phyloP scores from a whole-genome alignment of 768 basidiomycete species.

The Calocybe gangraenosa region DNA sequence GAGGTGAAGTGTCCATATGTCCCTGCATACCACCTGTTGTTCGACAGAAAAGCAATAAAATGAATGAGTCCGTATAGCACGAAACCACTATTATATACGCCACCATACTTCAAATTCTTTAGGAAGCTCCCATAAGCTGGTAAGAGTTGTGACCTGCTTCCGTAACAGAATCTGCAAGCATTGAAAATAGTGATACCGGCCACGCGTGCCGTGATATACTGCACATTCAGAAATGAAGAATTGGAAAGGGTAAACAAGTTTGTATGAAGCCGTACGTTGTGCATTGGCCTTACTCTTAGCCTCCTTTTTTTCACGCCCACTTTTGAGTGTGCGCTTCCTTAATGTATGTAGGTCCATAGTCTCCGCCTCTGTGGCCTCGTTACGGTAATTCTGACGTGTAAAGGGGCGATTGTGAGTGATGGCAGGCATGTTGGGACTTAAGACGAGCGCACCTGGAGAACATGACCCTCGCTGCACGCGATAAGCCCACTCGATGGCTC shows the following conservation, averaged over 20 bases:
- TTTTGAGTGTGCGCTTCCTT: slow-evolving; percentile 65
- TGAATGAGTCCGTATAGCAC: too few relatives aligned
- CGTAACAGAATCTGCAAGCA: slow-evolving; percentile 80
- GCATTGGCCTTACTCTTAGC: slow-evolving; percentile 51
- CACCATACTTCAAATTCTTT: slow-evolving; percentile 68
- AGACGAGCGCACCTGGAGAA: slow-evolving; percentile 62
- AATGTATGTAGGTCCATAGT: slow-evolving; percentile 58
- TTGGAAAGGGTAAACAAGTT: not conserved
- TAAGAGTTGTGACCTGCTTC: slow-evolving; percentile 66
- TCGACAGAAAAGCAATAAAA: not conserved
- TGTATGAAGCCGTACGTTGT: slow-evolving; percentile 36
- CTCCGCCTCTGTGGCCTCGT: slow-evolving; percentile 71
- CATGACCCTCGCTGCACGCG: slow-evolving; percentile 88
- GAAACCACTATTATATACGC: not conserved
- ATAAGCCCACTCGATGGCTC: slow-evolving; percentile 77
- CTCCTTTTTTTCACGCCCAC: slow-evolving; percentile 46
- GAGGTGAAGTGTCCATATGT: slow-evolving; percentile 80
- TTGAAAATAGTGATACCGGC: slow-evolving; percentile 77
- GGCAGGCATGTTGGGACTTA: not conserved
- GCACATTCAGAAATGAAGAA: slow-evolving; percentile 1
- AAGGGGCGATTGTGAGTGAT: not conserved
- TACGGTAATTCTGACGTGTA: slow-evolving; percentile 66
- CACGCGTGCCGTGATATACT: slow-evolving; percentile 86
- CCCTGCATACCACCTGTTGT: slow-evolving; percentile 63
- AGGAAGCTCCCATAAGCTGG: slow-evolving; percentile 65